Evolutionary conservation across 208 protist genomes (phyloP), one percentile per base, ranked within the genome.

Genomic region (Trypanosoma melophagium): DNA sequence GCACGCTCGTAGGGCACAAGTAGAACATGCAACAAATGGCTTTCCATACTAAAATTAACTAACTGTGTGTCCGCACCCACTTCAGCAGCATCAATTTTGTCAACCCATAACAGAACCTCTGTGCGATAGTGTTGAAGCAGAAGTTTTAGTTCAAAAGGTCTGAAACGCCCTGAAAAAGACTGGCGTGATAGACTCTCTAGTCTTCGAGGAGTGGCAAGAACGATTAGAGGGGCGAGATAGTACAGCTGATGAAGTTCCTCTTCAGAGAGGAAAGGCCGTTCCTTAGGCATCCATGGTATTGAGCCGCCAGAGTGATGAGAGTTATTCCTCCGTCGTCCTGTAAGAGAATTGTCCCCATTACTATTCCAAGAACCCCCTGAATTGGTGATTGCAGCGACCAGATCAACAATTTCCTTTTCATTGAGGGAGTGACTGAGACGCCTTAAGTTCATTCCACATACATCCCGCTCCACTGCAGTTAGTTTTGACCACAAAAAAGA

Each of bases 81-180:
- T 21, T n/a, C 25, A 41, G 38, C 40, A 42, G 10, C 31, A 13
- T 53, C 25, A 14, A 53, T 1, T 57, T 50, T 17, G 21, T 54
- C 25, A 17, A 83, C 45, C 3, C 76, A 65, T 13, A 50, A 28
- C 31, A 54, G 57, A 17, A 92, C 58, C 25, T 79, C 77, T 3
- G 40, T 13, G 0, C 51, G 56, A 57, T 93, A 77, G n/a, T 66
- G 52, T 14, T 75, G 53, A 13, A 93, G 80, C 19, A 89, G 64
- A 8, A 83, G 62, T 42, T 76, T 77, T 24, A 93, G 76, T 42
- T 86, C 77, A 60, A 80, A 83, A 2, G 77, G 67, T n/a, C 52
- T 38, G 54, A 86, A 83, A 19, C 69, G 68, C 53, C 66, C 76
- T 10, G 51, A 49, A 51, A 93, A 79, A 21, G 71, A 69, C 10